Evolutionary conservation across 192 early-diverging fungal species (phyloP), one percentile per base, ranked within the genome.

Genomic region (Backusella parvicylindrica): DNA sequence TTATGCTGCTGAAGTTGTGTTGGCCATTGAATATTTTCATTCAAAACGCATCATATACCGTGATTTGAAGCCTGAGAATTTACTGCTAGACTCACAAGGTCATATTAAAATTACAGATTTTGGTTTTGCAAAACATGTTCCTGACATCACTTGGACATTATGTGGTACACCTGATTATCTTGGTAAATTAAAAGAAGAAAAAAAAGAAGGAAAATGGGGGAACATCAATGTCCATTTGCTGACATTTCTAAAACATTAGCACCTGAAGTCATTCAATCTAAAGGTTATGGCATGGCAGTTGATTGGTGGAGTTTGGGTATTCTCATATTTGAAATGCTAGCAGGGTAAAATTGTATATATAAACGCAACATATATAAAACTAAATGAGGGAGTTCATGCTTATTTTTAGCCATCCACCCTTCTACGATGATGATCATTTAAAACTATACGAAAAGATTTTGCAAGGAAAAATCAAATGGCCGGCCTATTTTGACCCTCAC

Each of bases 231-330:
- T n/a, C n/a, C n/a, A n/a, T n/a, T n/a, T n/a, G 1, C 13, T 23
- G 56, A 35, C 53, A 30, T 60, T 28, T 30, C 23, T 12, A 43
- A 43, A 43, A 92, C 84, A 95, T 84, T 96, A 70, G 97, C 97
- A 43, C 97, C 97, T 15, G 93, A 93, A 82, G 98, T 99, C 72
- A 99, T 99, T 85, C 95, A 96, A 82, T 92, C 92, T 73, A 95
- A 94, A 86, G 97, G 97, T 33, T 95, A 99, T 76, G 93, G 95
- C 7, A 97, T 96, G 79, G 91, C 97, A 6, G 97, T 98, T 8
- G 97, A 99, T 81, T 99, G 97, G 97, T 99, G 97, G 97, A 95
- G 96, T 33, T 84, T 99, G 36, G 97, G 97, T 43, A 96, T 99
- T 67, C 82, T 99, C 60, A 95, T 97, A 47, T 99, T 95, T 80